A percentile compares a stretch with the other conserved stretches of the same genome.
Conservation (phyloP, 2,329 filamentous ascomycete genomes). For the Pestalotiopsis sp. region DNA sequence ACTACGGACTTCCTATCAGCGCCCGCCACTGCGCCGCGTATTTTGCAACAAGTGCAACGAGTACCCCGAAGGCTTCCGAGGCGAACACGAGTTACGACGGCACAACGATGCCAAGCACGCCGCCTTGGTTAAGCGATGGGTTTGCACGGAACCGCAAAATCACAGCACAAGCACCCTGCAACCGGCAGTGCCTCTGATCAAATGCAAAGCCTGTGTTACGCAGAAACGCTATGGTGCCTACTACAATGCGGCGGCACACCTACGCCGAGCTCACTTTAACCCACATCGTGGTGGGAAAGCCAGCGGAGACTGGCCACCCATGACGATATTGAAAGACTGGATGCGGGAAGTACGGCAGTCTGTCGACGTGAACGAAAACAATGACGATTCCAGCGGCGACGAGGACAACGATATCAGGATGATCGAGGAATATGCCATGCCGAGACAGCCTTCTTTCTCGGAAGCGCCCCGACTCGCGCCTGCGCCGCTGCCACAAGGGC, state of each 20-base stretch:
- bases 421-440: slow-evolving; percentile 53
- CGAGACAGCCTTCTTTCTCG: slow-evolving; percentile 31
- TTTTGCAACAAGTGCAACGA: slow-evolving; percentile 80
- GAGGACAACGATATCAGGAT: slow-evolving; percentile 49
- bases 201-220: slow-evolving; percentile 59
- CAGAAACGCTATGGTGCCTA: slow-evolving; percentile 62
- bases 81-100: slow-evolving; percentile 81
- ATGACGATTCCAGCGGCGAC: slow-evolving; percentile 51
- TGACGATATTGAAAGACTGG: slow-evolving; percentile 62
- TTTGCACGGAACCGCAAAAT: slow-evolving; percentile 55
- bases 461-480: slow-evolving; percentile 36
- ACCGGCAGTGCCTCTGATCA: slow-evolving; percentile 55
- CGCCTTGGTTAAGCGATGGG: slow-evolving; percentile 57
- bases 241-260: slow-evolving; percentile 62
- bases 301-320: slow-evolving; percentile 61
- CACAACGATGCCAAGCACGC: slow-evolving; percentile 65
- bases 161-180: slow-evolving; percentile 41
- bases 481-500: slow-evolving; percentile 31
- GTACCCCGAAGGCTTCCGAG: slow-evolving; percentile 84
- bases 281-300: slow-evolving; percentile 59
- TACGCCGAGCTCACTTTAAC: slow-evolving; percentile 60
- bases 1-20: slow-evolving; percentile 49
- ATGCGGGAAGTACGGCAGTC: slow-evolving; percentile 61
- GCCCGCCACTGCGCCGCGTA: slow-evolving; percentile 69
- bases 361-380: slow-evolving; percentile 46